Evolutionary conservation across 306 rosid genomes (phyloP), one percentile per base, ranked within the genome.

Genomic region (Mimosa bimucronata): DNA sequence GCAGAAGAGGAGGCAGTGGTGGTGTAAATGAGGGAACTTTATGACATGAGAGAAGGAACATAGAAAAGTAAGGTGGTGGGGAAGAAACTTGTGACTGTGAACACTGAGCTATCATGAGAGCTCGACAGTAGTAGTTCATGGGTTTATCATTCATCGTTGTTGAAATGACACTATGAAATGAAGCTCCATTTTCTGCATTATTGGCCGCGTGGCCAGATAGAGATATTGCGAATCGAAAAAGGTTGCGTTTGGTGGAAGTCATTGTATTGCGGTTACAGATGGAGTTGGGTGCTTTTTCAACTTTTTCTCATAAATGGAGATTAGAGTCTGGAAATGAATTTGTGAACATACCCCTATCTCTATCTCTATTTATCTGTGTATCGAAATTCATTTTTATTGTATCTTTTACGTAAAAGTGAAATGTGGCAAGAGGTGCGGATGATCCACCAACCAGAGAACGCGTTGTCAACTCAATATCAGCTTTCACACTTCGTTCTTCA

Each of bases 1-100:
- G 92, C 84, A 85, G 97, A 80, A 92, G 94, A 88, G 96, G 94
- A 71, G 90, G 88, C 68, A 87, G 66, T 46, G 58, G 74, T 19
- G 87, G 86, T 69, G 61, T 82, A 52, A 88, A 76, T 73, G 91
- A 83, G 62, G 83, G 82, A 77, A 60, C 67, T 72, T 48, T 16
- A 55, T 80, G 68, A 48, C 34, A 62, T 9, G 65, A 23, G 44
- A 23, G 52, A 10, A 9, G 6, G 18, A 55, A 55, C 11, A 19
- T 18, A 21, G 6, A 44, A 12, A 23, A 79, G 62, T 28, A 19
- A 46, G 38, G 21, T 5, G 66, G 5, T 46, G 53, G 6, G 30
- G 79, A 61, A 80, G 7, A 68, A 66, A 74, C 23, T 78, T 14
- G 25, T 31, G 81, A 76, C 77, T 71, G 30, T 48, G 84, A 52